These are phyloP conservation scores for Globisporangium polare DNA, from an alignment of 352 stramenopile species.

Conservation along the genomic window DNA sequence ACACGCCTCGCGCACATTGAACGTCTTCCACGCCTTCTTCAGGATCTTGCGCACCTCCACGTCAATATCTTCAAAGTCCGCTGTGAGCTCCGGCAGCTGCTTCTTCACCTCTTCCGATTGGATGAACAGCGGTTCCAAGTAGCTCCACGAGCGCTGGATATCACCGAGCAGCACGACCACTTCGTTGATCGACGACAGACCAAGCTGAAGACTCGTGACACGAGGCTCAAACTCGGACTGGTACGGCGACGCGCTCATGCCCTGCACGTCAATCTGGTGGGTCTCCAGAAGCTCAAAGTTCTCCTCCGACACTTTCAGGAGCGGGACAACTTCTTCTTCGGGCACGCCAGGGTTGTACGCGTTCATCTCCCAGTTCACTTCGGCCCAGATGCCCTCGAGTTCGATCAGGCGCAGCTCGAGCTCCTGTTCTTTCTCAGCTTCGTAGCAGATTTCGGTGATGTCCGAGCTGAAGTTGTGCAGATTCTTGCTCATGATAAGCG, in stretches of 20 bases:
- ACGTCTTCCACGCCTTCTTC: constrained; percentile 76
- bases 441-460: constrained; percentile 96
- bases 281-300: constrained; percentile 96
- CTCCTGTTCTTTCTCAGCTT: constrained; percentile 96
- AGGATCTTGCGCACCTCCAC: constrained; percentile 89
- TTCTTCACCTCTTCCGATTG: constrained; percentile 96
- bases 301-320: constrained; percentile 93
- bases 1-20: constrained; percentile 90
- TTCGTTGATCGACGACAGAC: constrained; percentile 88
- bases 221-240: constrained; percentile 93
- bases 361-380: constrained; percentile 93
- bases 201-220: constrained; percentile 85
- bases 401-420: constrained; percentile 90
- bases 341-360: constrained; percentile 79
- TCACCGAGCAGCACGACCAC: constrained; percentile 92
- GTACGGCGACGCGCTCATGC: constrained; percentile 95
- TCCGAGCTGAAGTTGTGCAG: constrained; percentile 93
- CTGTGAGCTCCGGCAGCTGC: constrained; percentile 91
- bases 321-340: constrained; percentile 78
- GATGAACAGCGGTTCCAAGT: constrained; percentile 95
- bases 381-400: constrained; percentile 89
- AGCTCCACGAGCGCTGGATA: constrained; percentile 96
- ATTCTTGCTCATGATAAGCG: constrained; percentile 90
- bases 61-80: constrained; percentile 94
- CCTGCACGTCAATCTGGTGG: constrained; percentile 95